Base-by-base conservation (phyloP, 1,284 basidiomycete species). In the Fomitiporia mediterranea region DNA sequence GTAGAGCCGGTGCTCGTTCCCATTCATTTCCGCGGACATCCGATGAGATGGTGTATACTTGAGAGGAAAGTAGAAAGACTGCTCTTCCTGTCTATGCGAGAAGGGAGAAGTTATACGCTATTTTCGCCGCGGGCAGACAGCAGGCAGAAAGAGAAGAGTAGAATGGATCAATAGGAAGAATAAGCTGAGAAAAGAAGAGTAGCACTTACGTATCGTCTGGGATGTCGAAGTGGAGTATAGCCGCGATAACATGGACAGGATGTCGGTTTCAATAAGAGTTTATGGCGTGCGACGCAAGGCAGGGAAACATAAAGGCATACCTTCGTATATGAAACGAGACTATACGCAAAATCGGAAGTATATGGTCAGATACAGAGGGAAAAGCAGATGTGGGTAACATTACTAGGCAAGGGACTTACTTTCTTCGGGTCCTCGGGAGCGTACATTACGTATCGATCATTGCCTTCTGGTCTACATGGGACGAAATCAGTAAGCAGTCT, bases 401-500 rank as follows among this genome's bases (percentile, higher is more conserved):
- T 17, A 27, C 55, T 49, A 38, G 19, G 17, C 21, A 9, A 7
- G 50, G 7, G 30, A 63, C 76, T 21, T 53, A 86, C 88, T 80
- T 90, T 89, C 81, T 91, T 91, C n/a, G 90, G 89, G 69, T 90
- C 89, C 44, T 88, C 82, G 4, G 89, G 90, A n/a, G 89, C 90
- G 55, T 75, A 78, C 47, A 74, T 72, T 34, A 92, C 84, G 63
- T 91, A 92, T 56, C 85, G 77, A 66, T 91, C 89, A 66, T 92
- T 91, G 64, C 89, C 89, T 57, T 78, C 72, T 2, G 89, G 89
- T 42, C 87, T 90, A 62, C 32, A 34, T n/a, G n/a, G 51, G 63
- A 30, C 47, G 48, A 52, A 27, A n/a, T n/a, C n/a, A n/a, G n/a
- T n/a, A n/a, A n/a, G n/a, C n/a, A n/a, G n/a, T n/a, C n/a, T n/a